Percentiles rank a stretch among this genome's conserved stretches.
Evolutionary conservation across 1,139 yeast species (phyloP).

Genomic region (Zhuliangozyma blackwelliae): DNA sequence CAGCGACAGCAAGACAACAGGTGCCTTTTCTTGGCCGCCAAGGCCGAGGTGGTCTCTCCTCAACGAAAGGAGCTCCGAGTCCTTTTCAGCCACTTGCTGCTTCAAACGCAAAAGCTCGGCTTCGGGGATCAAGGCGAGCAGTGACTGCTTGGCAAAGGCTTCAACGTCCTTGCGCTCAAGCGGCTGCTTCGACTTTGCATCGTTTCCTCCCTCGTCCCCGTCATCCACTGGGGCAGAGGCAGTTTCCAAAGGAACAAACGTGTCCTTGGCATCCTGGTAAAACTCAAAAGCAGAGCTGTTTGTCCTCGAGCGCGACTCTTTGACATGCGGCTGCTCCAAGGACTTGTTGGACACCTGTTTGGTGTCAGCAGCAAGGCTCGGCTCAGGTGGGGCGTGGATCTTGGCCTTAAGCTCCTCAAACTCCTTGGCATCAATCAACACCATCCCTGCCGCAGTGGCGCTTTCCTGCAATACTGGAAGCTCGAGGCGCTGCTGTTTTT

Average conservation of each 20-base stretch:
- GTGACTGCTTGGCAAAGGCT: conserved; percentile 11
- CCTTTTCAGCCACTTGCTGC: conserved; percentile 31
- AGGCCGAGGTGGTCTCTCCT: conserved; percentile 11
- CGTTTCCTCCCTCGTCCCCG: conserved; percentile 19
- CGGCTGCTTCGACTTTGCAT: too few species aligned
- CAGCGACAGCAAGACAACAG: conserved; percentile 11
- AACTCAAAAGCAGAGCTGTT: too few species aligned
- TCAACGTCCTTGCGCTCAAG: too few species aligned
- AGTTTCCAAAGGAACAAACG: conserved; percentile 13
- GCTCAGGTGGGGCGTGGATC: conserved; percentile 1
- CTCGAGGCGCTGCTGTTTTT: conserved; percentile 5
- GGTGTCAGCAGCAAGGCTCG: background rate
- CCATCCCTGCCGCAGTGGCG: conserved; percentile 24
- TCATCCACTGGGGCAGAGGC: conserved; percentile 1
- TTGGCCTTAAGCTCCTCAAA: conserved; percentile 4
- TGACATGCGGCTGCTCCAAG: conserved; percentile 1
- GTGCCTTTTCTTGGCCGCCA: conserved; percentile 21
- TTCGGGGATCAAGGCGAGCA: conserved; percentile 19
- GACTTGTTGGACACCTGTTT: conserved; percentile 1
- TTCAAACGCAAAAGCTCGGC: conserved; percentile 25
- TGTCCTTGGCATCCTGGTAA: conserved; percentile 23
- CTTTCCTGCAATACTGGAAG: conserved; percentile 11
- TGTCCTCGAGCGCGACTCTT: too few species aligned
- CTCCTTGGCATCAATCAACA: conserved; percentile 15
- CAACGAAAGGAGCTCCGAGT: conserved; percentile 25